Percentiles rank a stretch among this genome's conserved stretches.
These are phyloP conservation scores for Aspergillus sclerotiicarbonarius DNA, from an alignment of 495 filamentous ascomycete genomes.

Conservation along the genomic window DNA sequence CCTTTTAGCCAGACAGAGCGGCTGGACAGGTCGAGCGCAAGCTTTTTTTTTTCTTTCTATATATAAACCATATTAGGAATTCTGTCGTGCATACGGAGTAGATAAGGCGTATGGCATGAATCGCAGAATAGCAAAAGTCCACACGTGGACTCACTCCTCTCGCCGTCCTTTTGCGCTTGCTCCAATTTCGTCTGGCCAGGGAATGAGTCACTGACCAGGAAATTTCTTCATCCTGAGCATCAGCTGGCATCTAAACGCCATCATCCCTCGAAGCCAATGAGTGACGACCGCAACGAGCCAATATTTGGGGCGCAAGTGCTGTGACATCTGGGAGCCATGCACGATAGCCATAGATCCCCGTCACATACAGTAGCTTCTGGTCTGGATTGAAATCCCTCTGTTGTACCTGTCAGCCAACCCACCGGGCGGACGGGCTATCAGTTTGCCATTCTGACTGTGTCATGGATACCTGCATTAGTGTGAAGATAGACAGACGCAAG, in stretches of 20 bases:
- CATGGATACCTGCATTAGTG: neutral
- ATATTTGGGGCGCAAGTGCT: neutral
- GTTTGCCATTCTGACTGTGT: neutral
- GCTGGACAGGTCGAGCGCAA: neutral
- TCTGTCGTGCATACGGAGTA: neutral
- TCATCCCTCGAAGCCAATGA: neutral
- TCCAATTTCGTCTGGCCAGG: neutral
- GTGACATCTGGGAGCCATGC: neutral
- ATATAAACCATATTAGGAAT: neutral
- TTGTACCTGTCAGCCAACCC: neutral
- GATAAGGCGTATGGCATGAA: neutral
- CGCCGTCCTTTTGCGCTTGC: neutral
- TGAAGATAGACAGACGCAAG: neutral
- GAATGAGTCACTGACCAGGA: neutral
- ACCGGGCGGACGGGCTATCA: neutral
- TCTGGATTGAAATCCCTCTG: neutral
- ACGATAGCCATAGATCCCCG: neutral
- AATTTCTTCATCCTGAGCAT: neutral
- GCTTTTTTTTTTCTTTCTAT: neutral
- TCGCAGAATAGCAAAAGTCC: neutral
- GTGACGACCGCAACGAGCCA: neutral
- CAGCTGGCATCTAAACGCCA: neutral
- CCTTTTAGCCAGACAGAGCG: neutral
- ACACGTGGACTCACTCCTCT: neutral
- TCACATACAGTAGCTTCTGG: neutral